phyloP scores from a whole-genome alignment of 371 early-diverging fungal species.

The Mortierella sp. region DNA sequence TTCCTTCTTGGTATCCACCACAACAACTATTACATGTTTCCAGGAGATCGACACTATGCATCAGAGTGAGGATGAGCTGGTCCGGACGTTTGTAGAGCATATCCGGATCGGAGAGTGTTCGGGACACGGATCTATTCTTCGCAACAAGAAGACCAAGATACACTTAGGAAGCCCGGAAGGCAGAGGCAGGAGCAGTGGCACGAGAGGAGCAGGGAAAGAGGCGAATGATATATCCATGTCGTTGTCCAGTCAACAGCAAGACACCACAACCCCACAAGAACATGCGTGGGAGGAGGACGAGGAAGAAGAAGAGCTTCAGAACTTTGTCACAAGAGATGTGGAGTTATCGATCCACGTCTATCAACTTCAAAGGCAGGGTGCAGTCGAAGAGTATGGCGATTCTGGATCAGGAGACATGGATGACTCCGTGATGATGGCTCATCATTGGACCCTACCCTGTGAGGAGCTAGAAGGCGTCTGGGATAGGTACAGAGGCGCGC shows the following conservation, averaged over 20 bases:
- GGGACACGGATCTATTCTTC: conserved; percentile 16
- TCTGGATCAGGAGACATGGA: conserved; percentile 16
- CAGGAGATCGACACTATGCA: conserved; percentile 6
- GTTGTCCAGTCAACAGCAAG: neutral
- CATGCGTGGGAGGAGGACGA: neutral
- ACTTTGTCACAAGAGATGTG: conserved; percentile 9
- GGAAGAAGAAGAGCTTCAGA: neutral
- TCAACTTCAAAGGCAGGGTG: conserved; percentile 56
- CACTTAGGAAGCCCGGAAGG: neutral
- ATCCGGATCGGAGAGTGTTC: conserved; percentile 38
- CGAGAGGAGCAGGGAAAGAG: neutral
- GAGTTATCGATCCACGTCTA: conserved; percentile 59
- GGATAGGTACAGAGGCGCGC: conserved; percentile 58
- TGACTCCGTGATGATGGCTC: conserved; percentile 46
- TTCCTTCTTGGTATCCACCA: neutral
- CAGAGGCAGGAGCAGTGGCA: neutral
- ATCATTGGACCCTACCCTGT: conserved; percentile 59
- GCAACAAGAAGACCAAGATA: neutral
- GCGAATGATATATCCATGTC: neutral
- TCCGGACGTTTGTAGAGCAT: conserved; percentile 24
- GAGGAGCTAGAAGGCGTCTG: conserved; percentile 66
- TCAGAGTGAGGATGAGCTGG: conserved; percentile 1
- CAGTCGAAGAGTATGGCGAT: conserved; percentile 50
- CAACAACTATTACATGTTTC: neutral
- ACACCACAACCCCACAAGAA: neutral